A percentile compares a stretch with the other conserved stretches of the same genome.
Evolutionary conservation across 176 grass and related monocot genomes (phyloP).

Genomic region (Neostapfia colusana): DNA sequence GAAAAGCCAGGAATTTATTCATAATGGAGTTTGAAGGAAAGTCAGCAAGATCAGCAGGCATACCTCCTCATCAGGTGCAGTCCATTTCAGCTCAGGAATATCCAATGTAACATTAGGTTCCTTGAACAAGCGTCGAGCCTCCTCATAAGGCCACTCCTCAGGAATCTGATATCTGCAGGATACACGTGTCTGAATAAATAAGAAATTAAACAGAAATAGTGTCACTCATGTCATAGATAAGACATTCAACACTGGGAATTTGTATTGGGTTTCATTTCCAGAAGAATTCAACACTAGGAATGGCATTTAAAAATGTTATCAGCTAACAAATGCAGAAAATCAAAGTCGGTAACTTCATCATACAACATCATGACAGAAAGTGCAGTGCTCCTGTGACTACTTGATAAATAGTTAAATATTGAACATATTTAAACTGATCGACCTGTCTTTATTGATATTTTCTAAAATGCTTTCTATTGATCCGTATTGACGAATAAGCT

Average conservation of each 20-base stretch:
- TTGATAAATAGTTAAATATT: constrained; percentile 19
- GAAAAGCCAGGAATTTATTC: not conserved
- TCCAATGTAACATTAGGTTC: constrained; percentile 68
- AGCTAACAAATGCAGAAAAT: not conserved
- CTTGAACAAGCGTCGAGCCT: constrained; percentile 86
- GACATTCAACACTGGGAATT: constrained; percentile 21
- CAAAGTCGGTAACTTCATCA: not conserved
- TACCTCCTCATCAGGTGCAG: constrained; percentile 80
- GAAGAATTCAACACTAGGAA: constrained; percentile 28
- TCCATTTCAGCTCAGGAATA: constrained; percentile 79
- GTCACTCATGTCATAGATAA: constrained; percentile 2
- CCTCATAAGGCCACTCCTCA: constrained; percentile 89
- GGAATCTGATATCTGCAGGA: constrained; percentile 82
- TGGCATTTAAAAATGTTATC: constrained; percentile 5
- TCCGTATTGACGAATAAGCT: constrained; percentile 79
- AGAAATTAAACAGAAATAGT: constrained; percentile 25
- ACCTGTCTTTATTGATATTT: constrained; percentile 94
- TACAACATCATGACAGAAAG: not conserved
- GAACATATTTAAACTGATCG: constrained; percentile 8
- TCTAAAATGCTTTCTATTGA: constrained; percentile 86
- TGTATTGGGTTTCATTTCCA: too few species aligned
- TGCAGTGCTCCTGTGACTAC: not conserved
- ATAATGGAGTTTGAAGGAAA: constrained; percentile 15
- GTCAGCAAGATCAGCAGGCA: not conserved
- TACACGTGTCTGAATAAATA: not conserved